These are phyloP conservation scores for Brachypodium distachyon DNA, from an alignment of 202 grass and related monocot species.

Conservation along the genomic window DNA sequence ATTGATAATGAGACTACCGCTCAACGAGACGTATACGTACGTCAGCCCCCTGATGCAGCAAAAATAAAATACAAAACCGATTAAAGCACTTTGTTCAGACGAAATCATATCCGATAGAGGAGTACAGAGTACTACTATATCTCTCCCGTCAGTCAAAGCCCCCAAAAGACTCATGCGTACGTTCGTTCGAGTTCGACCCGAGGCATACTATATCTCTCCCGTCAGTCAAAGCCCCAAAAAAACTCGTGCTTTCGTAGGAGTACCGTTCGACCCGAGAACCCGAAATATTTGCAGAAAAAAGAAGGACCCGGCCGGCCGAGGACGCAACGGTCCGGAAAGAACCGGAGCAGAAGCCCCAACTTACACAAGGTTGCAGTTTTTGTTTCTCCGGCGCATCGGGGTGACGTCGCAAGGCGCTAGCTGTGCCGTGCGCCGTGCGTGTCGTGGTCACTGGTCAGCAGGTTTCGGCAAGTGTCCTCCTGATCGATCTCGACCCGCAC, in stretches of 20 bases:
- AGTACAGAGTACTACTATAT: too few species aligned
- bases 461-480: background rate
- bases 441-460: background rate
- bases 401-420: constrained; percentile 13
- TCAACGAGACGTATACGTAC: background rate
- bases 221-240: background rate
- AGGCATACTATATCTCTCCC: background rate
- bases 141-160: too few species aligned
- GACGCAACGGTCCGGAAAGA: background rate
- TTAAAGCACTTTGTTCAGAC: too few species aligned
- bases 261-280: too few species aligned
- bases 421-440: constrained; percentile 9
- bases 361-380: background rate
- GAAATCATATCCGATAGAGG: too few species aligned
- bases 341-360: background rate
- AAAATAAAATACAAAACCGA: too few species aligned
- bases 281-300: too few species aligned
- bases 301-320: too few species aligned
- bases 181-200: too few species aligned
- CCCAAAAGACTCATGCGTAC: too few species aligned
- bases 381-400: background rate
- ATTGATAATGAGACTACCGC: background rate
- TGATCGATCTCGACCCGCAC: background rate
- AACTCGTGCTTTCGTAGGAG: background rate
- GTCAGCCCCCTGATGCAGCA: background rate